A percentile compares a stretch with the other conserved stretches of the same genome.
phyloP scores from a whole-genome alignment of 768 basidiomycete species.

The Lepiota venenata region DNA sequence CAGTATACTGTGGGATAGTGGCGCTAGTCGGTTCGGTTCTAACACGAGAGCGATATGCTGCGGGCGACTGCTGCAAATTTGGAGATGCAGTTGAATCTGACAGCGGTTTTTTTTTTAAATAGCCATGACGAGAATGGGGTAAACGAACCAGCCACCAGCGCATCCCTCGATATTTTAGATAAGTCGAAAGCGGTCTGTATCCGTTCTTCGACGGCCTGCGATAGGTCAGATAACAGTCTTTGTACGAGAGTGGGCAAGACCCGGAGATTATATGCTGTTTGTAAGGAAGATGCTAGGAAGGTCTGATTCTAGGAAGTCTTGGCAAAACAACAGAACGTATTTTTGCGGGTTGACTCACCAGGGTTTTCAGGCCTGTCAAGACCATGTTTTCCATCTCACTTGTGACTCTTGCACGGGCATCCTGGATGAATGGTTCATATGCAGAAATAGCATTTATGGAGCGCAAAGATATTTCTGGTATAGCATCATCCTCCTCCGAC shows the following conservation, averaged over 20 bases:
- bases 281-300: constrained; percentile 87
- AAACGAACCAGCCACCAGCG: constrained; percentile 66
- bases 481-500: constrained; percentile 12
- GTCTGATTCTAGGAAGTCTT: constrained; percentile 70
- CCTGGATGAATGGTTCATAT: constrained; percentile 70
- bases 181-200: constrained; percentile 86
- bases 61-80: constrained; percentile 31
- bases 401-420: constrained; percentile 66
- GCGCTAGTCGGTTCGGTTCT: constrained; percentile 88
- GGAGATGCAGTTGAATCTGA: constrained; percentile 11
- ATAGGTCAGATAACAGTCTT: constrained; percentile 73
- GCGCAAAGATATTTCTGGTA: constrained; percentile 51
- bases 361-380: constrained; percentile 65
- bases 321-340: background rate
- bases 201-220: constrained; percentile 77
- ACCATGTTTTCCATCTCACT: constrained; percentile 93
- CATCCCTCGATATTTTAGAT: constrained; percentile 81
- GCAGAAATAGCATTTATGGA: constrained; percentile 69
- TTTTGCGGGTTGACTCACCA: constrained; percentile 49
- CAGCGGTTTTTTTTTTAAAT: background rate
- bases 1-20: constrained; percentile 83
- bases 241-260: constrained; percentile 82
- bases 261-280: constrained; percentile 92
- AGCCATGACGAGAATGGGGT: background rate
- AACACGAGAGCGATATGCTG: constrained; percentile 80